Evolutionary conservation across 805 yeast species (phyloP).

Genomic region (Soucietia sequanensis): DNA sequence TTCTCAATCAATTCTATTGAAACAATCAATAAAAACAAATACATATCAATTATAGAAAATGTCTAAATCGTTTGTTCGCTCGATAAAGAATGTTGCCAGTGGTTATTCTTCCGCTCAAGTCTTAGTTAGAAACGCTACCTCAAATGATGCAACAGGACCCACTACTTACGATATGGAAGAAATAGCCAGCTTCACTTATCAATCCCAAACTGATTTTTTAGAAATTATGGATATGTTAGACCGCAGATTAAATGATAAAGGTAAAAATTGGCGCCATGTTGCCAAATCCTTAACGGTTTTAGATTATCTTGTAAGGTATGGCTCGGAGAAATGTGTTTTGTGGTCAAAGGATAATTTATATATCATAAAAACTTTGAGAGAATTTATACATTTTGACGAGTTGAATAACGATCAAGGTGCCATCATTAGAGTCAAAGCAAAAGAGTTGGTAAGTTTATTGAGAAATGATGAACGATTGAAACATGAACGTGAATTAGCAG

Average conservation of each 20-base stretch:
- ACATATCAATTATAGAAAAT: too few relatives aligned
- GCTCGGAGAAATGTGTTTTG: slow-evolving; percentile 82
- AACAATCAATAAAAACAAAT: too few relatives aligned
- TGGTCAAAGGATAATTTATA: slow-evolving; percentile 92
- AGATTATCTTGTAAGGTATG: slow-evolving; percentile 81
- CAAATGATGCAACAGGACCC: slow-evolving; percentile 88
- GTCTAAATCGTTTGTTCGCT: slow-evolving; percentile 78
- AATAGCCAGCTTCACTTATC: slow-evolving; percentile 70
- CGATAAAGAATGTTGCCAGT: slow-evolving; percentile 83
- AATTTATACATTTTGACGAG: slow-evolving; percentile 81
- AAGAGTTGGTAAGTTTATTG: slow-evolving; percentile 77
- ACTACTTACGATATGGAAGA: slow-evolving; percentile 79
- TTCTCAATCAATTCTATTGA: too few relatives aligned
- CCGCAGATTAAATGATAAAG: slow-evolving; percentile 89
- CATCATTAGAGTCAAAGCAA: slow-evolving; percentile 82
- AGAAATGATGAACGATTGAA: slow-evolving; percentile 78
- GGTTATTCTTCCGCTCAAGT: slow-evolving; percentile 88
- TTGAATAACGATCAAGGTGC: slow-evolving; percentile 83
- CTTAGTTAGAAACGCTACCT: slow-evolving; percentile 87
- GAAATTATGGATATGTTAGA: slow-evolving; percentile 95
- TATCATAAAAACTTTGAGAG: slow-evolving; percentile 84
- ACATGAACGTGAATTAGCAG: slow-evolving; percentile 58
- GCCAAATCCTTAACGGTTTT: slow-evolving; percentile 88
- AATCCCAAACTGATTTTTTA: slow-evolving; percentile 66
- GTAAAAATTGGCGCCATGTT: slow-evolving; percentile 96